Evolutionary conservation across 768 basidiomycete species (phyloP), one percentile per base, ranked within the genome.

Genomic region (Lentinula raphanica): DNA sequence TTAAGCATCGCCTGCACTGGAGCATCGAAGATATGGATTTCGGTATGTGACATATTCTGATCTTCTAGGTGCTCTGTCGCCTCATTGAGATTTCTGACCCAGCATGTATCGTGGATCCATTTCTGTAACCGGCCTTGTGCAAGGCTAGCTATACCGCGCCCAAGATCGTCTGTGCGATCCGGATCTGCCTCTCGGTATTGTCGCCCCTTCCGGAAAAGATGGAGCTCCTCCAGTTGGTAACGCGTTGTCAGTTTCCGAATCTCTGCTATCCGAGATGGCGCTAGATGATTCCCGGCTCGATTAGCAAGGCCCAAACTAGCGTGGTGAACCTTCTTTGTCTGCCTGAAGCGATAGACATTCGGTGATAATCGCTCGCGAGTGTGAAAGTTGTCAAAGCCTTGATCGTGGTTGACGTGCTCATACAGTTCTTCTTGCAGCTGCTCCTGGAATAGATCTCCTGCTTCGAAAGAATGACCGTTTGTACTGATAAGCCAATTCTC

Each of bases 371-470:
- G 49, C 17, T 61, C 36, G 19, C 63, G 58, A 25, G 63, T 60
- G 42, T 58, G 63, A 1, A 21, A 2, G 15, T 46, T 44, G 25
- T 62, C 64, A 46, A 61, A 66, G 7, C 61, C 61, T 11, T 15
- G 27, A 21, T 60, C 25, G 2, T 27, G 29, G n/a, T 49, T 49
- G n/a, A 49, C 27, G 7, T 49, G 48, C n/a, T 11, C 57, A 19
- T 62, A 61, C 5, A 66, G 54, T 45, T 60, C 50, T 11, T 54
- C 39, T 29, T 66, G 65, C 51, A 58, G 54, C 50, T 66, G 63
- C 49, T 67, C 67, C 48, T 68, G 67, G 50, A 65, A 50, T 27
- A 65, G 49, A 44, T 67, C 64, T 6, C 56, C 58, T 4, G 40
- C 60, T 13, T 39, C 46, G 27, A 53, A 65, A n/a, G 39, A n/a